Conservation (phyloP, 352 stramenopile genomes). For the Pythium folliculosum region DNA sequence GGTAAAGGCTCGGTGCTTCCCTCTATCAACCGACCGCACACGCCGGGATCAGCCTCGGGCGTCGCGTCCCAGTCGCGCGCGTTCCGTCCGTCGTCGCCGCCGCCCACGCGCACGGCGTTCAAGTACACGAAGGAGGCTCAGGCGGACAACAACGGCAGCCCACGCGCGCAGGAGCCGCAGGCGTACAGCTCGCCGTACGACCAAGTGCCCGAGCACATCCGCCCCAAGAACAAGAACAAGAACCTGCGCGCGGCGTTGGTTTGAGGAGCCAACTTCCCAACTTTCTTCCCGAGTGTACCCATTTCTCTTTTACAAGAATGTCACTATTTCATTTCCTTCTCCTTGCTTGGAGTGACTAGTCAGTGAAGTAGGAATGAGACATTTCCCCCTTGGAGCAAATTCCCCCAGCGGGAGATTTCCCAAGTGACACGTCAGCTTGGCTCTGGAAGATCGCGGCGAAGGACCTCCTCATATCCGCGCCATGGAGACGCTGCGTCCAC, state of each 20-base stretch:
- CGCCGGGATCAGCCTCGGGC: constrained; percentile 30
- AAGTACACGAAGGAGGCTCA: constrained; percentile 74
- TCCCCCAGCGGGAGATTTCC: neutral
- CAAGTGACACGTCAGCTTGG: constrained; percentile 13
- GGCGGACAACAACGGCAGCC: constrained; percentile 24
- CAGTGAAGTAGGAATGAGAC: constrained; percentile 6
- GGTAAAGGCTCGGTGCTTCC: constrained; percentile 47
- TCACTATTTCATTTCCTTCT: neutral
- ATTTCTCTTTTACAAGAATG: neutral
- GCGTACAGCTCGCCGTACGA: constrained; percentile 77
- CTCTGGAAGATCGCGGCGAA: neutral
- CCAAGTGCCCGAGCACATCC: constrained; percentile 44
- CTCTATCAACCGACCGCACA: constrained; percentile 33
- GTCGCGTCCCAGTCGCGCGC: constrained; percentile 38
- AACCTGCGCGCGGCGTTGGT: constrained; percentile 21
- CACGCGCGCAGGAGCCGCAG: constrained; percentile 31
- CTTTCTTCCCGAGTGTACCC: neutral
- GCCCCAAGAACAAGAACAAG: constrained; percentile 43
- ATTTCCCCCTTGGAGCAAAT: neutral
- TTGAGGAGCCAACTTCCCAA: neutral
- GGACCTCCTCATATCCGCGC: neutral
- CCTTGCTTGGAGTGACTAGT: constrained; percentile 9
- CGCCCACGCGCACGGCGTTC: constrained; percentile 68
- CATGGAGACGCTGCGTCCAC: neutral
- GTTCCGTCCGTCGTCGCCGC: constrained; percentile 60